Percentiles rank a stretch among this genome's conserved stretches.
phyloP scores from a whole-genome alignment of 768 basidiomycete species.

The Auricularia sp. region DNA sequence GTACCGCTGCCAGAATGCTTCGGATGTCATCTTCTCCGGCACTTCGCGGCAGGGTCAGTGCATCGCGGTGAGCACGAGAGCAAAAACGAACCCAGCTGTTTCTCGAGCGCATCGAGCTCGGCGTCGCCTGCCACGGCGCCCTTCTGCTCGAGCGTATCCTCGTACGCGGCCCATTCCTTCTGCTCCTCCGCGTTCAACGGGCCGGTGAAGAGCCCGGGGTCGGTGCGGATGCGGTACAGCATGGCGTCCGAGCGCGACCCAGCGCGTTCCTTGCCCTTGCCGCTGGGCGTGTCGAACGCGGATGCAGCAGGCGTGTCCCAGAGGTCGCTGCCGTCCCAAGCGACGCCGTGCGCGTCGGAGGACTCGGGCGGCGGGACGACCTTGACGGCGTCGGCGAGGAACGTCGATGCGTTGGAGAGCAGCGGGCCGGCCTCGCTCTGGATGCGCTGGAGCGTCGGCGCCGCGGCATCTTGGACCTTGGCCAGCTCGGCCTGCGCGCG shows the following conservation, averaged over 20 bases:
- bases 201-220: slow-evolving; percentile 63
- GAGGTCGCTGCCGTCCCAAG: slow-evolving; percentile 83
- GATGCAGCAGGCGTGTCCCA: slow-evolving; percentile 56
- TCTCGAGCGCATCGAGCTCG: slow-evolving; percentile 41
- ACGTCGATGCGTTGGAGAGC: slow-evolving; percentile 16
- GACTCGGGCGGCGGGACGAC: slow-evolving; percentile 73
- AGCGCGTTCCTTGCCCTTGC: slow-evolving; percentile 33
- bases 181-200: slow-evolving; percentile 62
- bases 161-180: slow-evolving; percentile 43
- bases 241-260: slow-evolving; percentile 69
- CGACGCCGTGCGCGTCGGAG: slow-evolving; percentile 26
- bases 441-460: slow-evolving; percentile 39
- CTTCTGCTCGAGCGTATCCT: slow-evolving; percentile 45
- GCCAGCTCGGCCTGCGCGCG: slow-evolving; percentile 48
- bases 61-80: slow-evolving; percentile 9
- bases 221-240: slow-evolving; percentile 58
- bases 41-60: no score
- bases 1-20: slow-evolving; percentile 78
- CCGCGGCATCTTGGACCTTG: not conserved
- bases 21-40: slow-evolving; percentile 46
- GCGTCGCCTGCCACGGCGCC: slow-evolving; percentile 34
- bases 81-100: slow-evolving; percentile 41
- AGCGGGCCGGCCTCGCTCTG: slow-evolving; percentile 51
- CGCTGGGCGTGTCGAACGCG: slow-evolving; percentile 16
- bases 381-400: slow-evolving; percentile 80